Percentiles rank a stretch among this genome's conserved stretches.
These are phyloP conservation scores for Russula compacta DNA, from an alignment of 768 basidiomycete genomes.

Conservation along the genomic window DNA sequence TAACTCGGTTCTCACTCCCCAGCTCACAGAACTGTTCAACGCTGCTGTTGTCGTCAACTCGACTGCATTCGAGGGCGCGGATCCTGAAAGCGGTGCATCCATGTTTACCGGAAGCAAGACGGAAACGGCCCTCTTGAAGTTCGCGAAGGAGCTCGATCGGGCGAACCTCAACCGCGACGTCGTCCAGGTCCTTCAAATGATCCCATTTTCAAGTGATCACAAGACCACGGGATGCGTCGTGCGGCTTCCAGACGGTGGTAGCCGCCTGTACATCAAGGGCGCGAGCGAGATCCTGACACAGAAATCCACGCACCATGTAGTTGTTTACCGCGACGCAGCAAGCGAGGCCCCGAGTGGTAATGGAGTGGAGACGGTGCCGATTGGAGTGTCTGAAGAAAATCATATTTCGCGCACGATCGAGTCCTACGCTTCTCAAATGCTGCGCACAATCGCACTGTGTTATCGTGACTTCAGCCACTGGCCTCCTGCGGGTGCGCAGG, in stretches of 20 bases:
- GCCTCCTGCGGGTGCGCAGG: constrained; percentile 54
- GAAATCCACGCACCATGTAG: constrained; percentile 63
- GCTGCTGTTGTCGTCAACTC: constrained; percentile 88
- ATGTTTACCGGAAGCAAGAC: constrained; percentile 91
- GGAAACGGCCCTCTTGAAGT: constrained; percentile 81
- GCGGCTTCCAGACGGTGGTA: constrained; percentile 40
- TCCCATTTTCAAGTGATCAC: constrained; percentile 88
- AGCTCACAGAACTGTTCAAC: constrained; percentile 63
- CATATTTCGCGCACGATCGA: constrained; percentile 92
- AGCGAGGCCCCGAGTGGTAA: constrained; percentile 21
- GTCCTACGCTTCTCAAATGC: constrained; percentile 94
- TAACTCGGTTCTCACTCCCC: constrained; percentile 49
- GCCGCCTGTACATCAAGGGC: constrained; percentile 81
- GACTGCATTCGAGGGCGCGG: constrained; percentile 83
- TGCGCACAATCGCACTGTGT: constrained; percentile 90
- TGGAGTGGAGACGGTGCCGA: constrained; percentile 46
- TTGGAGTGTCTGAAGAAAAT: constrained; percentile 58
- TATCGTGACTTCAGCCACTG: constrained; percentile 81
- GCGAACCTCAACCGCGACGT: constrained; percentile 57
- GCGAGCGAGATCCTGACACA: constrained; percentile 89
- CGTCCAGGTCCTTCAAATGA: constrained; percentile 66
- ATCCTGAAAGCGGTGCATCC: constrained; percentile 47
- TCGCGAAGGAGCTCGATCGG: constrained; percentile 79
- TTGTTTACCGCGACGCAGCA: constrained; percentile 38
- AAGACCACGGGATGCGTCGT: constrained; percentile 95